Evolutionary conservation across 345 rosid species (phyloP).

Genomic region (Pistacia integerrima): DNA sequence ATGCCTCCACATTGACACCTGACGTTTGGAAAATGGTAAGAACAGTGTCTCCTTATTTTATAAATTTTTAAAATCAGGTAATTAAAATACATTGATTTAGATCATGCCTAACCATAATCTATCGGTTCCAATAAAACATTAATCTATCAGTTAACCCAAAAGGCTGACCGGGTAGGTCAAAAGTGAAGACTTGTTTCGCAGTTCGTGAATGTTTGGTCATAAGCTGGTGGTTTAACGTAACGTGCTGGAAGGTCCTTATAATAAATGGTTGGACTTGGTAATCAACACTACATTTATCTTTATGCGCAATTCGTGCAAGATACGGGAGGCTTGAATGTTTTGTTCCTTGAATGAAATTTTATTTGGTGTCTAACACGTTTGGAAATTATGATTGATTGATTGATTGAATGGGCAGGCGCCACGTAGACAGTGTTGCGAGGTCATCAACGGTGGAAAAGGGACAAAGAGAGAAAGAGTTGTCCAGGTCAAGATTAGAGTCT

Average conservation of each 20-base stretch:
- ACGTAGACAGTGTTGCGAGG: slow-evolving; percentile 71
- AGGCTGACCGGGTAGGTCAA: background rate
- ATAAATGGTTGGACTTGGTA: too few relatives aligned
- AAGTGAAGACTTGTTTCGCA: background rate
- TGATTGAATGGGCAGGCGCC: slow-evolving; percentile 60
- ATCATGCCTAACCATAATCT: too few relatives aligned
- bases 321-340: too few relatives aligned
- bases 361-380: background rate
- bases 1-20: slow-evolving; percentile 41
- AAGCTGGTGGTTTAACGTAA: background rate
- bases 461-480: slow-evolving; percentile 20
- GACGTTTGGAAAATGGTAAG: slow-evolving; percentile 69
- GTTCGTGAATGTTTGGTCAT: background rate
- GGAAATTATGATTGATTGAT: background rate
- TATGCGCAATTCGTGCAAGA: slow-evolving; percentile 27
- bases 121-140: too few relatives aligned
- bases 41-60: background rate
- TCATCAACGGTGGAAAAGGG: slow-evolving; percentile 35
- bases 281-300: background rate
- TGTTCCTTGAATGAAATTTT: background rate
- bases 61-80: background rate
- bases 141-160: too few relatives aligned
- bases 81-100: too few relatives aligned
- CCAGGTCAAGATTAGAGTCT: slow-evolving; percentile 60
- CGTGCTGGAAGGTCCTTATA: too few relatives aligned